Evolutionary conservation across 805 yeast genomes (phyloP).

Genomic region (Cyberlindnera mycetangii): DNA sequence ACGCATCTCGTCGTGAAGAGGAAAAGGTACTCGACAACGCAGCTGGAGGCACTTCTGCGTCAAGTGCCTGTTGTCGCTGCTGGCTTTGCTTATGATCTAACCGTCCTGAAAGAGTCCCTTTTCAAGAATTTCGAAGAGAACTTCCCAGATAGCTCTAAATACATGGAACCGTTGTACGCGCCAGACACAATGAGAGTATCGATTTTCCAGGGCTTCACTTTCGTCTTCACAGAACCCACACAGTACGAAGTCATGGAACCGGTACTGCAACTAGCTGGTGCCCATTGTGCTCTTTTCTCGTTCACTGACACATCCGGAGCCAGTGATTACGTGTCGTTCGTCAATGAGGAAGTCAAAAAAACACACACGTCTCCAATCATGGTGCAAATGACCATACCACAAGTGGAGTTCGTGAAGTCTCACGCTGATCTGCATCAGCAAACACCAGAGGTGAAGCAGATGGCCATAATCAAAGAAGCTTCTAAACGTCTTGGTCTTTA

Average conservation of each 20-base stretch:
- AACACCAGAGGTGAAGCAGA: slow-evolving; percentile 1
- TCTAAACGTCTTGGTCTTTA: slow-evolving; percentile 18
- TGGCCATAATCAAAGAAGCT: slow-evolving; percentile 5
- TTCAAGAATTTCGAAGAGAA: slow-evolving; percentile 20
- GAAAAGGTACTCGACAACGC: neutral
- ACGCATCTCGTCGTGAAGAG: slow-evolving; percentile 3
- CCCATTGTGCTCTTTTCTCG: neutral
- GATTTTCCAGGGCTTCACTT: slow-evolving; percentile 24
- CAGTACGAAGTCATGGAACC: slow-evolving; percentile 25
- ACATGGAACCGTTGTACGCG: slow-evolving; percentile 23
- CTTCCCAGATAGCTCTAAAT: slow-evolving; percentile 28
- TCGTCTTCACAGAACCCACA: slow-evolving; percentile 26
- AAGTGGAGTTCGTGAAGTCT: slow-evolving; percentile 3
- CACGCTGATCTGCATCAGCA: neutral
- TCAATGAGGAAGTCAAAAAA: neutral
- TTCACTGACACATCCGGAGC: neutral
- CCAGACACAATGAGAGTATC: slow-evolving; percentile 24
- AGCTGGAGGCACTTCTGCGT: slow-evolving; percentile 31
- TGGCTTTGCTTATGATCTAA: slow-evolving; percentile 24
- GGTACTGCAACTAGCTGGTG: slow-evolving; percentile 23
- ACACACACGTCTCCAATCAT: neutral
- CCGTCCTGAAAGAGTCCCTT: slow-evolving; percentile 11
- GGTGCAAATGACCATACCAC: slow-evolving; percentile 3
- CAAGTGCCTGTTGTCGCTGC: slow-evolving; percentile 30
- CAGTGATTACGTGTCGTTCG: slow-evolving; percentile 5